These are phyloP conservation scores for Epichloe uncinata DNA, from an alignment of 2,329 filamentous ascomycete genomes.

Conservation along the genomic window DNA sequence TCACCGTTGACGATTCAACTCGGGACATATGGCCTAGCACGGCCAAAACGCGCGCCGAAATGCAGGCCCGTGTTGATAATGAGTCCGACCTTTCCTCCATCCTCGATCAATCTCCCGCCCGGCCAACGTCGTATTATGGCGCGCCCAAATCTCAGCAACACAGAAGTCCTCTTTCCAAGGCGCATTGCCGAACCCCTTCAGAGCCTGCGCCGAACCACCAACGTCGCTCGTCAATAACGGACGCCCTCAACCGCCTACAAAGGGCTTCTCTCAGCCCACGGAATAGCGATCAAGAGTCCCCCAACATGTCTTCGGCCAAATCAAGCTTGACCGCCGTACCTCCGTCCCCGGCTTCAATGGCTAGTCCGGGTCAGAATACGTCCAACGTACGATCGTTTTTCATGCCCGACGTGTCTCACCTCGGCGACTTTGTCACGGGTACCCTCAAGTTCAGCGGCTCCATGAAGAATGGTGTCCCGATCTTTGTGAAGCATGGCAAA, in stretches of 20 bases:
- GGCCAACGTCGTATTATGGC: constrained; percentile 13
- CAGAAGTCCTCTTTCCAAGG: constrained; percentile 25
- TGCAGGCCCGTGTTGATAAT: constrained; percentile 41
- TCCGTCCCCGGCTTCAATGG: constrained; percentile 22
- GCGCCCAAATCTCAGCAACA: constrained; percentile 17
- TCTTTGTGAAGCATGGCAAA: constrained; percentile 41
- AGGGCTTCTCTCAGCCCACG: constrained; percentile 22
- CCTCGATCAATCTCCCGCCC: constrained; percentile 26
- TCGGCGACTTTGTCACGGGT: constrained; percentile 44
- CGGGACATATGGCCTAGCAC: constrained; percentile 26
- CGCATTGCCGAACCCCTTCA: constrained; percentile 20
- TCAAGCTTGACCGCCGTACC: constrained; percentile 29
- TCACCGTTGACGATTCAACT: constrained; percentile 27
- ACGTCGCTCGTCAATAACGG: constrained; percentile 19
- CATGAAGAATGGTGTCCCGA: constrained; percentile 38
- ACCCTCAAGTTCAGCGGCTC: constrained; percentile 37
- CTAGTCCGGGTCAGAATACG: constrained; percentile 22
- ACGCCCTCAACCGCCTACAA: constrained; percentile 22
- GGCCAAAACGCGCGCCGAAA: constrained; percentile 31
- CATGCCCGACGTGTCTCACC: constrained; percentile 38
- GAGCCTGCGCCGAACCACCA: constrained; percentile 12
- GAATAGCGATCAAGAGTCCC: constrained; percentile 14
- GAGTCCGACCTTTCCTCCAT: constrained; percentile 36
- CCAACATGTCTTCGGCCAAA: constrained; percentile 25
- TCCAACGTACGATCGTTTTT: constrained; percentile 39